These are phyloP conservation scores for Candida xyloterini DNA, from an alignment of 805 yeast genomes.

Conservation along the genomic window DNA sequence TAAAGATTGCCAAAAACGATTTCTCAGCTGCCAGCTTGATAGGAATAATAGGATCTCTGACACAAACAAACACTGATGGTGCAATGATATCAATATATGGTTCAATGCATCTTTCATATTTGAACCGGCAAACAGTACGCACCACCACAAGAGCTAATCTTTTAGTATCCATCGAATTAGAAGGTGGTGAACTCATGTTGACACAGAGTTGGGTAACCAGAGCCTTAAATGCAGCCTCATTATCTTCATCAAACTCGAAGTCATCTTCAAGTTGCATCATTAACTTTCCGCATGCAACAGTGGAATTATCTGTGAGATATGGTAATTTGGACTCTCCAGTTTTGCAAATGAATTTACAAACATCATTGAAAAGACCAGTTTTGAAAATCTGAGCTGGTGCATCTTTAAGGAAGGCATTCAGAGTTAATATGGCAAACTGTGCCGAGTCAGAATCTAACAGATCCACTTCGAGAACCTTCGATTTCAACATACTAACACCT, in stretches of 20 bases:
- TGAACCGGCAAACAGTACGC: constrained; percentile 69
- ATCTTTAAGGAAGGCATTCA: constrained; percentile 77
- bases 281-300: constrained; percentile 78
- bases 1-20: constrained; percentile 71
- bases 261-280: constrained; percentile 49
- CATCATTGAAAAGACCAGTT: constrained; percentile 47
- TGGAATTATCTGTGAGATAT: constrained; percentile 70
- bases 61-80: constrained; percentile 75
- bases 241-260: constrained; percentile 29
- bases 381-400: constrained; percentile 64
- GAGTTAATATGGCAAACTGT: constrained; percentile 64
- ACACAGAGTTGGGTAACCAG: constrained; percentile 52
- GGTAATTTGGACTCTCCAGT: constrained; percentile 43
- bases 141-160: constrained; percentile 73
- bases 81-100: constrained; percentile 57
- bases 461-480: constrained; percentile 52
- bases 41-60: constrained; percentile 87
- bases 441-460: constrained; percentile 40
- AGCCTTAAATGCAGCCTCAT: constrained; percentile 38
- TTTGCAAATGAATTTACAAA: constrained; percentile 46
- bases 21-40: constrained; percentile 93
- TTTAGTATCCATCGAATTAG: constrained; percentile 71
- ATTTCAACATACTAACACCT: constrained; percentile 54
- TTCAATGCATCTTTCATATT: constrained; percentile 46
- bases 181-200: constrained; percentile 48